Conservation (phyloP, 179 eudicot genomes). For the Beta corolliflora region DNA sequence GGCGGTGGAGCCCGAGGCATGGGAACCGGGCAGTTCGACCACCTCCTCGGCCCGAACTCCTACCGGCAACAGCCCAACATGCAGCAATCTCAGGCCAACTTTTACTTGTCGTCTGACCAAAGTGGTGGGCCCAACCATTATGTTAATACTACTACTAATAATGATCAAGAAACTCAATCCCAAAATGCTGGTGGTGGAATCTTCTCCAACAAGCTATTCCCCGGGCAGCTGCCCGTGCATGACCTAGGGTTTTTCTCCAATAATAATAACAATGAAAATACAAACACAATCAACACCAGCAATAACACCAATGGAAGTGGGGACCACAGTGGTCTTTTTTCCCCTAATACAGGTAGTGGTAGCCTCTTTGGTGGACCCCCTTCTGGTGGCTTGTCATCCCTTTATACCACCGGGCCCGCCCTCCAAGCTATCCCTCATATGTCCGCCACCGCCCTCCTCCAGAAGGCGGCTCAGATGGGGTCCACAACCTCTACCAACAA, state of each 20-base stretch:
- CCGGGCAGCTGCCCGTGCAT: slow-evolving; percentile 48
- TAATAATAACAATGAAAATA: slow-evolving; percentile 22
- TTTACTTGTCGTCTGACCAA: slow-evolving; percentile 35
- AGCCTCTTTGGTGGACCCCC: slow-evolving; percentile 30
- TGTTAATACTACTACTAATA: not conserved
- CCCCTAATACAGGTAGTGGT: slow-evolving; percentile 17
- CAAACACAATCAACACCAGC: slow-evolving; percentile 21
- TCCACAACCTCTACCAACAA: slow-evolving; percentile 43
- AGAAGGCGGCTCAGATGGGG: slow-evolving; percentile 78
- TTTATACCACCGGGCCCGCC: slow-evolving; percentile 21
- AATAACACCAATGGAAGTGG: slow-evolving; percentile 19
- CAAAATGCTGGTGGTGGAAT: slow-evolving; percentile 32
- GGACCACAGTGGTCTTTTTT: slow-evolving; percentile 25
- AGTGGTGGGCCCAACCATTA: slow-evolving; percentile 26
- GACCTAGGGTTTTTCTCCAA: slow-evolving; percentile 50
- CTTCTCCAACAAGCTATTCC: slow-evolving; percentile 40
- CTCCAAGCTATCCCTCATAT: slow-evolving; percentile 37
- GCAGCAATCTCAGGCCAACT: slow-evolving; percentile 17
- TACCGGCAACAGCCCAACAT: slow-evolving; percentile 25
- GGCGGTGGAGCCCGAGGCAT: slow-evolving; percentile 31
- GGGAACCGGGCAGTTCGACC: slow-evolving; percentile 28
- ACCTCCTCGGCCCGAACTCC: slow-evolving; percentile 27
- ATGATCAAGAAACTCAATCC: slow-evolving; percentile 19
- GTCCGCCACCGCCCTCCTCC: slow-evolving; percentile 85
- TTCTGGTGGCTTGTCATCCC: slow-evolving; percentile 27